Percentiles rank a stretch among this genome's conserved stretches.
phyloP scores from a whole-genome alignment of 2,329 filamentous ascomycete species.

The Leptographium procerum region DNA sequence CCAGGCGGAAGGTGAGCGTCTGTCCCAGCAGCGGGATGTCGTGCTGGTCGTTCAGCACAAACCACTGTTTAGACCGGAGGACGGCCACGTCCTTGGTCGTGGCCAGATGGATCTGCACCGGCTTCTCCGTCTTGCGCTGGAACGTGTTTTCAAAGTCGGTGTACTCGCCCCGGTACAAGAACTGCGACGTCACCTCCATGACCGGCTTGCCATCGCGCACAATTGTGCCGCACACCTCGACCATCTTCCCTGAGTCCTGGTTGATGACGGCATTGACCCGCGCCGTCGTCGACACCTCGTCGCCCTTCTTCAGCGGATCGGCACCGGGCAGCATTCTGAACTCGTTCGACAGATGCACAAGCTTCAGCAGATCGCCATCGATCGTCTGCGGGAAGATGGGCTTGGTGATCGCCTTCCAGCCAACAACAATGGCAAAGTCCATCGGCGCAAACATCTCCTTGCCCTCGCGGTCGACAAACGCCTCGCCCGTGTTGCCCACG shows the following conservation, averaged over 20 bases:
- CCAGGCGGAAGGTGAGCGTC: constrained; percentile 89
- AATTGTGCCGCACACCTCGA: constrained; percentile 98
- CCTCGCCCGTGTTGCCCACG: constrained; percentile 93
- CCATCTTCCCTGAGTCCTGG: constrained; percentile 98
- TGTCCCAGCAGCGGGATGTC: constrained; percentile 84
- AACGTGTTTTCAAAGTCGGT: constrained; percentile 96
- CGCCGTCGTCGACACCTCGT: constrained; percentile 82
- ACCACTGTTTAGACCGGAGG: constrained; percentile 95
- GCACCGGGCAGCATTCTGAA: constrained; percentile 98
- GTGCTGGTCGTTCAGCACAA: constrained; percentile 59
- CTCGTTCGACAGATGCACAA: constrained; percentile 92
- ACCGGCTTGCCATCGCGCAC: constrained; percentile 70
- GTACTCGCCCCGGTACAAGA: constrained; percentile 89
- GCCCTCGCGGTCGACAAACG: constrained; percentile 89
- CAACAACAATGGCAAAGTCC: constrained; percentile 97
- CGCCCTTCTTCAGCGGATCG: constrained; percentile 88
- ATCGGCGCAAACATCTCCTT: constrained; percentile 93
- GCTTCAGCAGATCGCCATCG: constrained; percentile 88
- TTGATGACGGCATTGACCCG: constrained; percentile 98
- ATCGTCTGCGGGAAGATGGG: constrained; percentile 96
- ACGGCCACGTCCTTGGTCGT: constrained; percentile 89
- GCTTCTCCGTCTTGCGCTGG: constrained; percentile 91
- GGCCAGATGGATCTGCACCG: constrained; percentile 81
- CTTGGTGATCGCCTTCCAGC: constrained; percentile 98
- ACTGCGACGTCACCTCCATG: constrained; percentile 98